These are phyloP conservation scores for Penicillium canariense DNA, from an alignment of 495 filamentous ascomycete species.

Conservation along the genomic window DNA sequence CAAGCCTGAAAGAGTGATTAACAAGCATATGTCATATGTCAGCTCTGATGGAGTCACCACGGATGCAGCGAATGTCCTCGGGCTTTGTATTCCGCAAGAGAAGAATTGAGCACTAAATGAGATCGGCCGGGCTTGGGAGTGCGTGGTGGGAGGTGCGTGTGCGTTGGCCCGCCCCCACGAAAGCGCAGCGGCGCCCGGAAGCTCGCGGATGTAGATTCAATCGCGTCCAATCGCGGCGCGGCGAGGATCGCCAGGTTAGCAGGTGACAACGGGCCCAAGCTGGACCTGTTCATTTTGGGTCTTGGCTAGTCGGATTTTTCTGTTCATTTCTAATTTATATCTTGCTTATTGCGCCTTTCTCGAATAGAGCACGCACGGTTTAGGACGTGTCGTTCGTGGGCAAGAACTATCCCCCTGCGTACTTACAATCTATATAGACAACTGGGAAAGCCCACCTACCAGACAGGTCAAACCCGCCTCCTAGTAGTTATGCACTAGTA, in stretches of 20 bases:
- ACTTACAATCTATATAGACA: no score
- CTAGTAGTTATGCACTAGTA: no score
- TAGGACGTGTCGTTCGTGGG: no score
- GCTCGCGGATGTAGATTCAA: slow-evolving; percentile 28
- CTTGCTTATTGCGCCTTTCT: no score
- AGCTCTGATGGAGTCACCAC: slow-evolving; percentile 8
- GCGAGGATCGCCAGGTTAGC: slow-evolving; percentile 22
- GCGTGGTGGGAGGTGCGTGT: slow-evolving; percentile 20
- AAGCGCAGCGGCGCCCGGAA: slow-evolving; percentile 23
- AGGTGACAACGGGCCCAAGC: slow-evolving; percentile 3
- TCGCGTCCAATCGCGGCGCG: slow-evolving; percentile 4
- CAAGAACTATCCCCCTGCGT: no score
- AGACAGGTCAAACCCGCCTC: no score
- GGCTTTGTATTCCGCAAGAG: slow-evolving; percentile 3
- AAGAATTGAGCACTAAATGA: background rate
- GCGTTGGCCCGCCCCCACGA: no score
- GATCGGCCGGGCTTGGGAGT: slow-evolving; percentile 2
- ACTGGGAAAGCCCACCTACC: no score
- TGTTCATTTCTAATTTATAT: background rate
- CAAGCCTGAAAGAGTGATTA: background rate
- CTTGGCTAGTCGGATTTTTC: no score
- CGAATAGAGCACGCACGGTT: no score
- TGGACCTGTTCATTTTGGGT: slow-evolving; percentile 20
- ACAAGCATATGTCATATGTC: slow-evolving; percentile 12
- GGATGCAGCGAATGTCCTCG: slow-evolving; percentile 1